Conservation (phyloP, 768 basidiomycete species). For the Trametes cinnabarina region DNA sequence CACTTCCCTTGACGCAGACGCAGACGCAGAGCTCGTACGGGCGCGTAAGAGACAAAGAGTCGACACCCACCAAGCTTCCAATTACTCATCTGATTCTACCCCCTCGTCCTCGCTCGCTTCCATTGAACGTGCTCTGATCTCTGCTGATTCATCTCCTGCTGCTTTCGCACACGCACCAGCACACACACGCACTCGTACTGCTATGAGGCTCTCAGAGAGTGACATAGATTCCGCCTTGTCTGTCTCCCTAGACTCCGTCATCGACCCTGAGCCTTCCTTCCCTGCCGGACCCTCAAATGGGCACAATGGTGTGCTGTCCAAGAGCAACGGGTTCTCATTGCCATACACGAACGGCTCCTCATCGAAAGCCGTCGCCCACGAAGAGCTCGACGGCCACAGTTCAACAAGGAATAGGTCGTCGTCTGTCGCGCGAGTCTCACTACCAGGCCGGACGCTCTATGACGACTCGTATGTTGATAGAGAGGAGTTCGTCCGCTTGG, state of each 20-base stretch:
- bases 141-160: constrained; percentile 17
- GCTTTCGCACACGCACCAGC: background rate
- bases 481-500: constrained; percentile 87
- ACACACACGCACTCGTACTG: background rate
- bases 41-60: constrained; percentile 29
- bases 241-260: constrained; percentile 20
- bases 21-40: constrained; percentile 26
- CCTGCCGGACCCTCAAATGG: constrained; percentile 23
- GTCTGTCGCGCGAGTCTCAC: constrained; percentile 54
- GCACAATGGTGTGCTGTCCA: constrained; percentile 23
- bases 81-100: constrained; percentile 5
- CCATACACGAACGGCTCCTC: constrained; percentile 22
- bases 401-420: constrained; percentile 15
- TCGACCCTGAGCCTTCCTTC: constrained; percentile 26
- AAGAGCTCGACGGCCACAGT: constrained; percentile 14
- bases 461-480: constrained; percentile 78
- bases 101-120: constrained; percentile 17
- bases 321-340: constrained; percentile 24
- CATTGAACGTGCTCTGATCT: constrained; percentile 25
- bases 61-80: constrained; percentile 11
- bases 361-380: constrained; percentile 9
- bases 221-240: constrained; percentile 27
- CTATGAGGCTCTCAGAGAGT: constrained; percentile 26
- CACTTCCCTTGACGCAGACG: constrained; percentile 13
- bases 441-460: constrained; percentile 74